Evolutionary conservation across 1,139 yeast genomes (phyloP), one percentile per base, ranked within the genome.

Genomic region (Pichia cactophila): DNA sequence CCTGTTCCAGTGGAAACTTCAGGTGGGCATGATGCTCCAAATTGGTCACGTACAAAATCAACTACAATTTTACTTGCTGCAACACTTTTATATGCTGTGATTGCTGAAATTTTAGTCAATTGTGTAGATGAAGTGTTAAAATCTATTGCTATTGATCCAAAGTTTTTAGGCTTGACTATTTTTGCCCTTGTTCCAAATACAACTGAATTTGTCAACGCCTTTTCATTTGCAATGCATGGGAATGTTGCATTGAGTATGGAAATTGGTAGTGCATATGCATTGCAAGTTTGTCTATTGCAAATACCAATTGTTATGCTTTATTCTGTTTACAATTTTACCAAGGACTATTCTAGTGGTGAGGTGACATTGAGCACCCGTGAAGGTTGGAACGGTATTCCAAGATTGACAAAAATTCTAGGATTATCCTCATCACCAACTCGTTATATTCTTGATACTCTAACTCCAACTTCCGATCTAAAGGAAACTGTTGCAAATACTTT

Each of bases 111-210:
- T 44, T 72, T 92, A 54, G 98, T 92, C 38, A 90, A 87, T 62
- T 89, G 92, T 56, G 97, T 94, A 20, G 98, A 94, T 66, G 81
- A 86, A 16, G 97, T 94, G 16, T 71, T 94, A 50, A 73, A 78
- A 46, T 77, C 80, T 57, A 83, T 79, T 63, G 86, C 94, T 20
- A 83, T 89, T 43, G 80, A 86, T 60, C 96, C 96, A 23, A 92
- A 92, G 65, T 83, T 92, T 63, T 73, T 94, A 45, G 98, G 98
- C 7, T 75, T 92, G 56, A 90, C 97, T 0, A 86, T 92, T 1
- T 92, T 94, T 71, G 97, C 98, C 0, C 72, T 94, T 49, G 97
- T 94, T 35, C 98, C 98, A 12, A 92, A 90, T 63, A 89, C 97
- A 5, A 92, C 99, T 0, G 98, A 92, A 68, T 94, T 92, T 62